Evolutionary conservation across 2,329 filamentous ascomycete species (phyloP).

Genomic region (Sarocladium oryzae): DNA sequence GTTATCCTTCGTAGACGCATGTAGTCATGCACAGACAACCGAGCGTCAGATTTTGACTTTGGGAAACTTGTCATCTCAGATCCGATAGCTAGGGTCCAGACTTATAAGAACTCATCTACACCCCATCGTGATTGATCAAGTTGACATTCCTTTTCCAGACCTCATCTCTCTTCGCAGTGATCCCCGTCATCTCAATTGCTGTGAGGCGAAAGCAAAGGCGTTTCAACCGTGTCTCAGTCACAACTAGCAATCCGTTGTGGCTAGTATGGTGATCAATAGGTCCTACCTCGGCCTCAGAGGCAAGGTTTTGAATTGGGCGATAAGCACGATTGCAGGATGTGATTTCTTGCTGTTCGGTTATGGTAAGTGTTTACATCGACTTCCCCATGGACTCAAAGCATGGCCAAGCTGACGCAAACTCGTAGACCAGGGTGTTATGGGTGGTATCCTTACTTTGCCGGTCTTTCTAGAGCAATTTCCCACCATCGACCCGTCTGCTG

Average conservation of each 20-base stretch:
- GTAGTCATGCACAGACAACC: background rate
- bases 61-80: too few relatives aligned
- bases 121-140: too few relatives aligned
- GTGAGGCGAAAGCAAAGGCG: background rate
- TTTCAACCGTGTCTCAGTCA: background rate
- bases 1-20: background rate
- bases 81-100: too few relatives aligned
- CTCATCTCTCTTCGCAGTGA: background rate
- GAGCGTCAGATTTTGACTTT: too few relatives aligned
- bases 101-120: too few relatives aligned
- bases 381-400: too few relatives aligned
- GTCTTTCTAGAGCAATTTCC: conserved; percentile 54
- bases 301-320: conserved; percentile 58
- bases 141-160: background rate
- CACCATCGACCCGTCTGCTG: conserved; percentile 35
- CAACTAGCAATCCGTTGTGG: background rate
- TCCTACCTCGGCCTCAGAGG: conserved; percentile 61
- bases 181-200: background rate
- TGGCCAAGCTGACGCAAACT: conserved; percentile 22
- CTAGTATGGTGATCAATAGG: conserved; percentile 21
- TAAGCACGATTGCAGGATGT: conserved; percentile 64
- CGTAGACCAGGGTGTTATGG: conserved; percentile 68
- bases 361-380: conserved; percentile 27
- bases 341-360: conserved; percentile 62
- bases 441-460: conserved; percentile 62